Evolutionary conservation across 805 yeast species (phyloP).

Genomic region (Nakazawaea pomicola): DNA sequence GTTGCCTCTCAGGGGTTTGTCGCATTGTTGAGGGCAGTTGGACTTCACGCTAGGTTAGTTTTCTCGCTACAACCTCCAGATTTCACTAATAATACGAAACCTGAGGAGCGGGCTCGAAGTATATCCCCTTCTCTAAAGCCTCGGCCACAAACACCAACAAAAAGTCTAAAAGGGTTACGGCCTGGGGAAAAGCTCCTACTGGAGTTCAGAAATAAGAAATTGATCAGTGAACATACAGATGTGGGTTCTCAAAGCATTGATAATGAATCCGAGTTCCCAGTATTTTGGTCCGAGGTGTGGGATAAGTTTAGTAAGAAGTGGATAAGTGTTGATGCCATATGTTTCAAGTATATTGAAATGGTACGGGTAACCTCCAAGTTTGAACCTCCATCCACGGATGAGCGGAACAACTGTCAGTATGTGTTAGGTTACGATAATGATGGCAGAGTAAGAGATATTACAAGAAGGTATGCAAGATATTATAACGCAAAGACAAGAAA

Average conservation of each 20-base stretch:
- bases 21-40: slow-evolving; percentile 63
- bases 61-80: slow-evolving; percentile 91
- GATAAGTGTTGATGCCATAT: slow-evolving; percentile 84
- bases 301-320: slow-evolving; percentile 65
- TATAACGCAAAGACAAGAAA: slow-evolving; percentile 73
- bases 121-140: slow-evolving; percentile 7
- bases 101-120: slow-evolving; percentile 16
- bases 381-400: slow-evolving; percentile 68
- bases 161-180: slow-evolving; percentile 11
- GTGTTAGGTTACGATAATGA: slow-evolving; percentile 70
- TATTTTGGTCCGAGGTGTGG: slow-evolving; percentile 96
- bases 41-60: slow-evolving; percentile 67
- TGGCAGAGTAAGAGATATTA: slow-evolving; percentile 73
- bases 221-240: slow-evolving; percentile 7
- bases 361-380: slow-evolving; percentile 48
- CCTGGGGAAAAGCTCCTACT: slow-evolving; percentile 24
- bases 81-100: slow-evolving; percentile 39
- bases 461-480: slow-evolving; percentile 70
- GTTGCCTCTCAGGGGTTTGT: slow-evolving; percentile 86
- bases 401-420: slow-evolving; percentile 59
- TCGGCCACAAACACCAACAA: slow-evolving; percentile 10
- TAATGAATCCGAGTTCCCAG: slow-evolving; percentile 42
- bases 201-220: slow-evolving; percentile 22
- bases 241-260: slow-evolving; percentile 11
- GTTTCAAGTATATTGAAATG: slow-evolving; percentile 57